Evolutionary conservation across 2,329 filamentous ascomycete genomes (phyloP).

Genomic region (Hymenoscyphus albidus): DNA sequence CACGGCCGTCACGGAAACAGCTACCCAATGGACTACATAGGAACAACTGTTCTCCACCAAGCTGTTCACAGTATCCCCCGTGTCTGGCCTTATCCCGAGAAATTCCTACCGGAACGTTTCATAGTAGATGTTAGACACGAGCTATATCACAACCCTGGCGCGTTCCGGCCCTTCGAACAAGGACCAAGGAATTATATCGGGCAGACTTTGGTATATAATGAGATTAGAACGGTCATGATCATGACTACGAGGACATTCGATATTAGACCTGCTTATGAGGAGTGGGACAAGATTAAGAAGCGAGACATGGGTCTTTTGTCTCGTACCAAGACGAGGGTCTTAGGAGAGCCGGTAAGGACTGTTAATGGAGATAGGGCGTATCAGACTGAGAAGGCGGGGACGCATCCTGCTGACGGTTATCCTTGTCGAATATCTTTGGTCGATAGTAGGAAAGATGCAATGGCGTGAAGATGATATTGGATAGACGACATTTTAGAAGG

Average conservation of each 20-base stretch:
- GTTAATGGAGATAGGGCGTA: not conserved
- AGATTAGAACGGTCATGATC: not conserved
- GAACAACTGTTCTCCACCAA: not conserved
- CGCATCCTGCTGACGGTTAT: not conserved
- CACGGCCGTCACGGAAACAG: not conserved
- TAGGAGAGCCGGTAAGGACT: not conserved
- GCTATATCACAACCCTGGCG: not conserved
- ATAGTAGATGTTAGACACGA: not conserved
- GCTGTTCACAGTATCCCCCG: not conserved
- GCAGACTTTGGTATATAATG: not conserved
- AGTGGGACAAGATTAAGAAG: not conserved
- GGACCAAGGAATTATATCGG: not conserved
- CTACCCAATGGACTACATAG: not conserved
- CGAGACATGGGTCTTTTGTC: not conserved
- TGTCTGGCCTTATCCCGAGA: not conserved
- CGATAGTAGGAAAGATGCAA: too few relatives aligned
- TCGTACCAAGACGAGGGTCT: not conserved
- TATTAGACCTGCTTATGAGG: not conserved
- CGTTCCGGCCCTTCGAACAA: not conserved
- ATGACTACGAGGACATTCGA: not conserved
- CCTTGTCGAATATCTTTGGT: not conserved
- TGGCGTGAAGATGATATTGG: too few relatives aligned
- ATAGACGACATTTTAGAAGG: too few relatives aligned
- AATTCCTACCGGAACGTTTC: not conserved
- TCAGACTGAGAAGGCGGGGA: not conserved